phyloP scores from a whole-genome alignment of 305 asterid genomes.

The Fraxinus ornus region DNA sequence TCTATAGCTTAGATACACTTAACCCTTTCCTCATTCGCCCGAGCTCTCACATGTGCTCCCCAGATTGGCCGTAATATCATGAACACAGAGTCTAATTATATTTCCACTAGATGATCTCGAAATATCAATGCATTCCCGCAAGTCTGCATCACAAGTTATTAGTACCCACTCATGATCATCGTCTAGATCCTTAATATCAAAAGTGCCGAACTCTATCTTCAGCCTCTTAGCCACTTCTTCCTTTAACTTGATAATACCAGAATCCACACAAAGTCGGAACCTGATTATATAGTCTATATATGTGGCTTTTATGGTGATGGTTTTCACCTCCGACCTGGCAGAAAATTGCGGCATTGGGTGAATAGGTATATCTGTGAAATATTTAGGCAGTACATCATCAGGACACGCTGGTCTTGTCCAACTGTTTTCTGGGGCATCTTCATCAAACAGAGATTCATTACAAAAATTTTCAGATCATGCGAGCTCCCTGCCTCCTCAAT shows the following conservation, averaged over 20 bases:
- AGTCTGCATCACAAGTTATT: slow-evolving; percentile 65
- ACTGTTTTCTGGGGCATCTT: slow-evolving; percentile 53
- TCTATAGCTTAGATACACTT: slow-evolving; percentile 38
- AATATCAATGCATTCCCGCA: slow-evolving; percentile 67
- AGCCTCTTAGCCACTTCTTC: slow-evolving; percentile 84
- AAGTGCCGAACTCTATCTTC: slow-evolving; percentile 64
- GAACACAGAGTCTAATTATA: slow-evolving; percentile 60
- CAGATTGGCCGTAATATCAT: slow-evolving; percentile 55
- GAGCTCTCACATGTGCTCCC: slow-evolving; percentile 95
- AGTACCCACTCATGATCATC: slow-evolving; percentile 88
- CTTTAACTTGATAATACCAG: slow-evolving; percentile 49
- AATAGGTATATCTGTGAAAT: slow-evolving; percentile 28
- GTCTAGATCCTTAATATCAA: slow-evolving; percentile 74
- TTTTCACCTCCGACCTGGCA: slow-evolving; percentile 55
- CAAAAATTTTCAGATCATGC: slow-evolving; percentile 65
- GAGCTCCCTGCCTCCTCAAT: slow-evolving; percentile 82
- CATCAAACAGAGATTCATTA: slow-evolving; percentile 54
- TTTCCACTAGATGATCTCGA: slow-evolving; percentile 53
- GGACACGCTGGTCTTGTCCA: slow-evolving; percentile 53
- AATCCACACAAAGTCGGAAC: slow-evolving; percentile 58
- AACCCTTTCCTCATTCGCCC: slow-evolving; percentile 44
- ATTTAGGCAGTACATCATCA: slow-evolving; percentile 26
- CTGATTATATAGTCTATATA: slow-evolving; percentile 74
- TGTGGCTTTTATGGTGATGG: slow-evolving; percentile 79
- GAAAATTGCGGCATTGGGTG: slow-evolving; percentile 37